Evolutionary conservation across 768 basidiomycete genomes (phyloP).

Genomic region (Collybia nuda): DNA sequence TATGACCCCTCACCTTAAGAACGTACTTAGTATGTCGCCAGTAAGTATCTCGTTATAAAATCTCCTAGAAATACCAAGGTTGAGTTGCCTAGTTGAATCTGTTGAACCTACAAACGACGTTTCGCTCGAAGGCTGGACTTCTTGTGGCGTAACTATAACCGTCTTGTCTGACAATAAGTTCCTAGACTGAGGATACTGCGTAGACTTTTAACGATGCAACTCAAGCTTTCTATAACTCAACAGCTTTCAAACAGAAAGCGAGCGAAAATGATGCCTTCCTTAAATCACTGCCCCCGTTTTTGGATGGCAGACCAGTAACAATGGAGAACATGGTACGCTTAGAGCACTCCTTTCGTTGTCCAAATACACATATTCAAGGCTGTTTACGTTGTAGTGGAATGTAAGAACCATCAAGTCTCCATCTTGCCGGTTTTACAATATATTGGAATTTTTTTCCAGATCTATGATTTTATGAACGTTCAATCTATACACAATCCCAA

Average conservation of each 20-base stretch:
- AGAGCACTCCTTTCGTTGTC: not conserved
- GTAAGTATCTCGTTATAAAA: conserved; percentile 21
- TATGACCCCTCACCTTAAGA: not conserved
- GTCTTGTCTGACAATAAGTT: not conserved
- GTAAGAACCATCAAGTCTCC: conserved; percentile 17
- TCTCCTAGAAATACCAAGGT: too few species aligned
- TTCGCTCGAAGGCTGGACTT: conserved; percentile 66
- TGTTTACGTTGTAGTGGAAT: conserved; percentile 29
- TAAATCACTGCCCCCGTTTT: conserved; percentile 42
- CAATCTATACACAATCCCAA: conserved; percentile 63
- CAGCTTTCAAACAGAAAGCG: conserved; percentile 45
- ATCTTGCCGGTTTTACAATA: too few species aligned
- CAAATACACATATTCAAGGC: too few species aligned
- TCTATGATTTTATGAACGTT: conserved; percentile 76
- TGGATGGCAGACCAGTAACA: conserved; percentile 52
- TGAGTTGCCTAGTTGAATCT: conserved; percentile 47
- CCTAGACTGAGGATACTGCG: not conserved
- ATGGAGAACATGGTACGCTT: conserved; percentile 58
- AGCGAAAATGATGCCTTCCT: conserved; percentile 49
- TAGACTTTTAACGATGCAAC: conserved; percentile 52
- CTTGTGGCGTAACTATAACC: conserved; percentile 51
- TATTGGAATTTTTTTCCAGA: conserved; percentile 31
- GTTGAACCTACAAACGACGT: conserved; percentile 62
- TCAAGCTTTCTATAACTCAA: conserved; percentile 53
- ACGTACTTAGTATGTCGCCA: conserved; percentile 35